These are phyloP conservation scores for Populus hybrid DNA, from an alignment of 441 rosid genomes.

Conservation along the genomic window DNA sequence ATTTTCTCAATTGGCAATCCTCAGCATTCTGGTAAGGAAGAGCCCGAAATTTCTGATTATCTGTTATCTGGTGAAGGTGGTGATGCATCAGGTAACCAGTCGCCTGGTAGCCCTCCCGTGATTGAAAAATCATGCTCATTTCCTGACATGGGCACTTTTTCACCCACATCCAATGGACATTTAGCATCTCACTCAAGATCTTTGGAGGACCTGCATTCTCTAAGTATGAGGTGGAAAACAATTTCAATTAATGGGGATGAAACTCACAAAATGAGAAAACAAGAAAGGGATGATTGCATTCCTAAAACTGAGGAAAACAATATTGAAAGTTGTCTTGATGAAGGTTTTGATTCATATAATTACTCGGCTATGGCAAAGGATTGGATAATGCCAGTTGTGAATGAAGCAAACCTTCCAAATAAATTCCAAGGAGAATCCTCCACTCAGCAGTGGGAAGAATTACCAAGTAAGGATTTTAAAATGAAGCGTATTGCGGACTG, in stretches of 20 bases:
- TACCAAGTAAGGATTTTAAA: too few relatives aligned
- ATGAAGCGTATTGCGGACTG: too few relatives aligned
- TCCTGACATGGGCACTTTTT: constrained; percentile 38
- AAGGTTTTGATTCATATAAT: constrained; percentile 45
- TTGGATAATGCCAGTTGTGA: too few relatives aligned
- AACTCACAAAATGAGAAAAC: constrained; percentile 26
- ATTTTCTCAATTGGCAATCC: constrained; percentile 30
- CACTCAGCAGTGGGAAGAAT: too few relatives aligned
- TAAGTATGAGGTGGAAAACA: constrained; percentile 36
- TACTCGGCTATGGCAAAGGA: constrained; percentile 41
- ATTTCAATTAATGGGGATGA: constrained; percentile 34
- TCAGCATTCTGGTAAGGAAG: too few relatives aligned
- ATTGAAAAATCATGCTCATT: constrained; percentile 57
- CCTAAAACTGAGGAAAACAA: constrained; percentile 31
- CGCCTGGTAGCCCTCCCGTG: constrained; percentile 34
- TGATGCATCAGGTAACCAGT: constrained; percentile 35
- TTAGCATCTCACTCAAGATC: constrained; percentile 48
- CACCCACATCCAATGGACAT: constrained; percentile 11
- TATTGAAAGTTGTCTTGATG: constrained; percentile 40
- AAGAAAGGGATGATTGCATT: constrained; percentile 28
- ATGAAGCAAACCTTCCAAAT: too few relatives aligned
- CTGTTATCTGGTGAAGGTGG: constrained; percentile 7
- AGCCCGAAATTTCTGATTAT: too few relatives aligned
- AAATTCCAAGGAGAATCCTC: too few relatives aligned
- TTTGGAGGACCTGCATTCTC: constrained; percentile 51